Evolutionary conservation across 2,329 filamentous ascomycete species (phyloP).

Genomic region (Xylariaceae sp.): DNA sequence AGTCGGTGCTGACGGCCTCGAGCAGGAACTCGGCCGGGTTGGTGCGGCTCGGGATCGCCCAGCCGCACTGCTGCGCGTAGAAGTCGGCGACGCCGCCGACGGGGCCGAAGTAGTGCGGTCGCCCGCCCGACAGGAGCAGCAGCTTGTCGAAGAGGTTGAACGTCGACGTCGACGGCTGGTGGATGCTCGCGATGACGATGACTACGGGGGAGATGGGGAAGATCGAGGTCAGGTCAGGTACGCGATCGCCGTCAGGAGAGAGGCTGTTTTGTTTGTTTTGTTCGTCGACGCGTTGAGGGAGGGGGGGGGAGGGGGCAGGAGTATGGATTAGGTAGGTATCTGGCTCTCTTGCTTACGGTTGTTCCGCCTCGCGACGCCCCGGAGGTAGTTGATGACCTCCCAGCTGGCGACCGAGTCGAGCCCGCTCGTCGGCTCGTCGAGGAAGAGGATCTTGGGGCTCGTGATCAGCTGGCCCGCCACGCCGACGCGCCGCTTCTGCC

Average conservation of each 20-base stretch:
- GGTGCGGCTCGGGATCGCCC: slow-evolving; percentile 58
- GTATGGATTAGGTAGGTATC: too few species aligned
- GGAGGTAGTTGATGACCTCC: slow-evolving; percentile 70
- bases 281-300: too few species aligned
- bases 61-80: slow-evolving; percentile 51
- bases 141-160: slow-evolving; percentile 78
- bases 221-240: too few species aligned
- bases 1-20: slow-evolving; percentile 72
- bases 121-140: slow-evolving; percentile 62
- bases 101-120: slow-evolving; percentile 65
- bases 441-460: slow-evolving; percentile 69
- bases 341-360: slow-evolving; percentile 43
- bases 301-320: too few species aligned
- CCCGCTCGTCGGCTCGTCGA: slow-evolving; percentile 80
- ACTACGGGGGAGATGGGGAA: slow-evolving; percentile 39
- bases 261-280: too few species aligned
- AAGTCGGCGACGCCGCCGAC: slow-evolving; percentile 51
- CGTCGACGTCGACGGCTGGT: slow-evolving; percentile 74
- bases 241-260: too few species aligned
- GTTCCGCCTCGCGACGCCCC: slow-evolving; percentile 55
- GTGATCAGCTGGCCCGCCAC: slow-evolving; percentile 78
- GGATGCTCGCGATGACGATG: slow-evolving; percentile 74
- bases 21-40: slow-evolving; percentile 79
- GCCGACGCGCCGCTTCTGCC: slow-evolving; percentile 74
- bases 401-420: slow-evolving; percentile 70